phyloP scores from a whole-genome alignment of 164 flowering plant species.

The Vitis rotundifolia region DNA sequence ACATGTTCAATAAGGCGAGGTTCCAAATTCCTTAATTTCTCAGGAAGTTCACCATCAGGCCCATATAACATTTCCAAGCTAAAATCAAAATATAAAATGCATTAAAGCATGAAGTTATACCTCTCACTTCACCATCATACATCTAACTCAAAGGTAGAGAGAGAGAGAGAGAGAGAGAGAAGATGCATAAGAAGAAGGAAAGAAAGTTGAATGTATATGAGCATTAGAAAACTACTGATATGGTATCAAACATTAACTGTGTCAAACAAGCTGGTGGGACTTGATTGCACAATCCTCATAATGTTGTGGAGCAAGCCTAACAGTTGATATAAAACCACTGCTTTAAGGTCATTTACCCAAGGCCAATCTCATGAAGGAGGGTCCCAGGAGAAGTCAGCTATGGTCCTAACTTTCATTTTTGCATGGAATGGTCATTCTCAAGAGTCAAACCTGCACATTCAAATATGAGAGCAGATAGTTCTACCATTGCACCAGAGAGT shows the following conservation, averaged over 20 bases:
- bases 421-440: neutral
- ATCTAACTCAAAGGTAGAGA: too few species aligned
- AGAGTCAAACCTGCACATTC: neutral
- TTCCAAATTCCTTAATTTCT: slow-evolving; percentile 90
- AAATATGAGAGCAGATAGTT: neutral
- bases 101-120: slow-evolving; percentile 8
- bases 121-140: too few species aligned
- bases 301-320: too few species aligned
- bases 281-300: too few species aligned
- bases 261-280: too few species aligned
- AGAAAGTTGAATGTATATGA: too few species aligned
- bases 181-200: too few species aligned
- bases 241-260: too few species aligned
- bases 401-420: neutral
- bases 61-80: slow-evolving; percentile 93
- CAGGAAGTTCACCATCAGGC: slow-evolving; percentile 99
- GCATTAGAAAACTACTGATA: too few species aligned
- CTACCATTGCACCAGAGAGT: neutral
- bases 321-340: too few species aligned
- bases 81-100: slow-evolving; percentile 13
- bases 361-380: neutral
- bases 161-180: too few species aligned
- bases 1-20: slow-evolving; percentile 96
- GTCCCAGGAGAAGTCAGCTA: neutral
- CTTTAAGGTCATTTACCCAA: too few species aligned